phyloP scores from a whole-genome alignment of 768 basidiomycete genomes.

The Boletus sp. region DNA sequence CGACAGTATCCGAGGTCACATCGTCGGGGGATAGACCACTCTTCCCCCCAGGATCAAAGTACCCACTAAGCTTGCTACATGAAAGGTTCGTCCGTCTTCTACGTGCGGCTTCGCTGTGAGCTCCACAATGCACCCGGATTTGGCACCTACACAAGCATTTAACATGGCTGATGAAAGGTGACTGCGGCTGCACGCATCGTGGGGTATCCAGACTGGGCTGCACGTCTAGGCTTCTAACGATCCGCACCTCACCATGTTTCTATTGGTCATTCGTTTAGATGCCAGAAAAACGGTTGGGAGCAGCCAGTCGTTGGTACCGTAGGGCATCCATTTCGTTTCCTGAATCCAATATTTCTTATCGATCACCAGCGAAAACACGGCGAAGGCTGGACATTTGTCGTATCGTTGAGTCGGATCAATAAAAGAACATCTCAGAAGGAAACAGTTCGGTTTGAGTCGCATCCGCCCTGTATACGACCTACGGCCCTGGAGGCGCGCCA shows the following conservation, averaged over 20 bases:
- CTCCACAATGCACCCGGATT: background rate
- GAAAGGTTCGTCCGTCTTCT: conserved; percentile 54
- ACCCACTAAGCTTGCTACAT: conserved; percentile 71
- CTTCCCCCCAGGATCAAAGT: conserved; percentile 84
- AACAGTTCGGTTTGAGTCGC: conserved; percentile 66
- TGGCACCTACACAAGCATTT: background rate
- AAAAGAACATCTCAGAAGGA: conserved; percentile 71
- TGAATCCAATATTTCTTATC: conserved; percentile 3
- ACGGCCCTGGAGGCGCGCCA: conserved; percentile 84
- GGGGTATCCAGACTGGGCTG: background rate
- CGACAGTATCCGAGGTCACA: conserved; percentile 12
- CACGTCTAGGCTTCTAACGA: background rate
- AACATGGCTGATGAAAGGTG: background rate
- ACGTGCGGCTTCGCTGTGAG: background rate
- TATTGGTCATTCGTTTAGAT: conserved; percentile 40
- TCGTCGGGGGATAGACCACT: conserved; percentile 50
- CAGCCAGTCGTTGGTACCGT: conserved; percentile 79
- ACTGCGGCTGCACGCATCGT: background rate
- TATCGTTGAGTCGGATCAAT: conserved; percentile 63
- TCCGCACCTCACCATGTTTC: background rate
- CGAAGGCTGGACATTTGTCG: conserved; percentile 59
- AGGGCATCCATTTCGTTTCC: conserved; percentile 9
- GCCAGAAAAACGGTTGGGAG: conserved; percentile 89
- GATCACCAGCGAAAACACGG: conserved; percentile 42
- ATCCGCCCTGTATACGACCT: conserved; percentile 62